Base-by-base conservation (phyloP, 768 basidiomycete species). In the Obba rivulosa region DNA sequence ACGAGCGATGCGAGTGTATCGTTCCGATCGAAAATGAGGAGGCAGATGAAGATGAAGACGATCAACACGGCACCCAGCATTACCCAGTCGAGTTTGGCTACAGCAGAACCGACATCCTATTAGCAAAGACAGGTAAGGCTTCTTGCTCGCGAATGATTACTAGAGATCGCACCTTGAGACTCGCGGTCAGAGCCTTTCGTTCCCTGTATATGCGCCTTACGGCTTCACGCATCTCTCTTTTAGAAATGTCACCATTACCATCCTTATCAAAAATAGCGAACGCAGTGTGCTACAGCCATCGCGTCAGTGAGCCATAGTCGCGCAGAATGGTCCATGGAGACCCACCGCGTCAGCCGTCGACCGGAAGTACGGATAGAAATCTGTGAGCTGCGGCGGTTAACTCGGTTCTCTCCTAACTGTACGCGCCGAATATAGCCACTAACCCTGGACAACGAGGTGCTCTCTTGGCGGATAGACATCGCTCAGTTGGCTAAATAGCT, bases 141-240 rank as follows among this genome's bases (percentile, higher is more conserved):
- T 9, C 38, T 20, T 21, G 20, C 18, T 13, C 11, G 31, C 18
- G n/a, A 43, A 36, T 51, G 24, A 43, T 49, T 31, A 52, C 31
- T 37, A 3, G 7, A 17, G 14, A 44, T 52, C 68, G 37, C 39
- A 79, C 86, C 71, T 88, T 88, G 34, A 91, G 71, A 56, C 83
- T 78, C 17, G 84, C 72, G 3, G 76, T 79, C 31, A 91, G 66
- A 0, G 85, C 72, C 59, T 86, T 89, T 16, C 87, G 77, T 62
- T 91, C 87, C 41, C 77, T 72, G 58, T 91, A 91, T 39, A 90
- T 88, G 34, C 86, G 70, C 53, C 86, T 84, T 7, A 91, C 87
- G 1, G 84, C 85, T 58, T 87, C 85, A 28, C 88, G 77, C 86
- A 90, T 91, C 64, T 91, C 88, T 17, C 69, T 72, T 61, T 81